These are phyloP conservation scores for Monilinia fructicola DNA, from an alignment of 2,329 filamentous ascomycete species.

Conservation along the genomic window DNA sequence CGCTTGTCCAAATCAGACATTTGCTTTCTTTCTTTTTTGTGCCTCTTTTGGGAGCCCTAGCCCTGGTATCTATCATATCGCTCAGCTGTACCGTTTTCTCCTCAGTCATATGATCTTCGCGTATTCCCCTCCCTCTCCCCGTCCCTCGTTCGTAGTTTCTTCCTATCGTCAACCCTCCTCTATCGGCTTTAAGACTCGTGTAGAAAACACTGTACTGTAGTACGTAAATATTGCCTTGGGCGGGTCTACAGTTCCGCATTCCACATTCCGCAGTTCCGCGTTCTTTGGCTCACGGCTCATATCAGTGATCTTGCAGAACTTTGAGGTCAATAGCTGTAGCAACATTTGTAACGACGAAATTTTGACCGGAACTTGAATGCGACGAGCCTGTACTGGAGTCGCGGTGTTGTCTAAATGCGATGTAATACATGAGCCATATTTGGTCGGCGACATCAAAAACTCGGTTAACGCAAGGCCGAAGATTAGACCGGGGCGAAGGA, in stretches of 20 bases:
- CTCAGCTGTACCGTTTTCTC: neutral
- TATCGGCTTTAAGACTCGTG: neutral
- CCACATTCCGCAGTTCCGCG: neutral
- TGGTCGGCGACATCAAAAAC: constrained; percentile 14
- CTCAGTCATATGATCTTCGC: neutral
- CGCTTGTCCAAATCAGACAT: neutral
- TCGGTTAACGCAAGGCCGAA: constrained; percentile 9
- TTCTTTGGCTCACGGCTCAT: neutral
- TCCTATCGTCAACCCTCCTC: neutral
- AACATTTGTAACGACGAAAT: neutral
- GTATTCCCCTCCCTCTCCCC: neutral
- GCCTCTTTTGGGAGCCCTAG: neutral
- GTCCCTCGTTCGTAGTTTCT: neutral
- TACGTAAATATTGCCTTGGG: too few relatives aligned
- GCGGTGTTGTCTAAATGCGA: neutral
- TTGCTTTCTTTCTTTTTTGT: neutral
- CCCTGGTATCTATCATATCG: neutral
- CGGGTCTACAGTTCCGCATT: neutral
- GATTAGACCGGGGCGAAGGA: constrained; percentile 12
- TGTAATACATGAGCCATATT: constrained; percentile 3
- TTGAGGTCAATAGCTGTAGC: neutral
- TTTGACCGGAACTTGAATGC: neutral
- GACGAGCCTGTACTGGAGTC: neutral
- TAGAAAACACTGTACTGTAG: neutral
- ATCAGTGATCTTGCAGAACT: neutral